A percentile compares a stretch with the other conserved stretches of the same genome.
These are phyloP conservation scores for Wickerhamomyces xylosicus DNA, from an alignment of 805 yeast species.

Conservation along the genomic window DNA sequence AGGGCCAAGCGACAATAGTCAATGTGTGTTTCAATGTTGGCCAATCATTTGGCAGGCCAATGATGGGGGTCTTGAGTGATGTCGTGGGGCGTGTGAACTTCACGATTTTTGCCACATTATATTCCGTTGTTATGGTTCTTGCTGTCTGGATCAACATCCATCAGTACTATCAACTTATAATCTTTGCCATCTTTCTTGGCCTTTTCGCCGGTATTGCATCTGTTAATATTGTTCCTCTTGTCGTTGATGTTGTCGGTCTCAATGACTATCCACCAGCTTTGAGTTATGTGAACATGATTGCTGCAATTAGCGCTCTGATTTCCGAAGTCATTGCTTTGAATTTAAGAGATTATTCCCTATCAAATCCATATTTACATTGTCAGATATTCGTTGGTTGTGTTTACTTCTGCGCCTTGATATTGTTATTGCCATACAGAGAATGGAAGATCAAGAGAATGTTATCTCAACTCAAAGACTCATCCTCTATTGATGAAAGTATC, in stretches of 20 bases:
- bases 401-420: conserved; percentile 30
- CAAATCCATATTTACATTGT: conserved; percentile 43
- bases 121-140: conserved; percentile 29
- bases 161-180: conserved; percentile 29
- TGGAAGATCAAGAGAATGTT: conserved; percentile 35
- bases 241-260: conserved; percentile 30
- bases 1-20: conserved; percentile 31
- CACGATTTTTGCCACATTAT: conserved; percentile 25
- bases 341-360: conserved; percentile 22
- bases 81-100: conserved; percentile 35
- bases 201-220: conserved; percentile 34
- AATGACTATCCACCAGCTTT: conserved; percentile 29
- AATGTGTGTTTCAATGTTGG: conserved; percentile 36
- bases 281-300: conserved; percentile 23
- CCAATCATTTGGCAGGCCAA: conserved; percentile 40
- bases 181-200: conserved; percentile 35
- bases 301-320: conserved; percentile 27
- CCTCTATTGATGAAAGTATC: conserved; percentile 1
- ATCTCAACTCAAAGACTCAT: conserved; percentile 8
- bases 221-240: conserved; percentile 27
- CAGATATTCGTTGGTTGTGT: conserved; percentile 50
- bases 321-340: conserved; percentile 49
- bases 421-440: conserved; percentile 40
- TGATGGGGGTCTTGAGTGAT: conserved; percentile 35
- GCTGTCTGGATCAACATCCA: conserved; percentile 39